Percentiles rank a stretch among this genome's conserved stretches.
Evolutionary conservation across 2,329 filamentous ascomycete species (phyloP).

Genomic region (Hypomyces rosellus): DNA sequence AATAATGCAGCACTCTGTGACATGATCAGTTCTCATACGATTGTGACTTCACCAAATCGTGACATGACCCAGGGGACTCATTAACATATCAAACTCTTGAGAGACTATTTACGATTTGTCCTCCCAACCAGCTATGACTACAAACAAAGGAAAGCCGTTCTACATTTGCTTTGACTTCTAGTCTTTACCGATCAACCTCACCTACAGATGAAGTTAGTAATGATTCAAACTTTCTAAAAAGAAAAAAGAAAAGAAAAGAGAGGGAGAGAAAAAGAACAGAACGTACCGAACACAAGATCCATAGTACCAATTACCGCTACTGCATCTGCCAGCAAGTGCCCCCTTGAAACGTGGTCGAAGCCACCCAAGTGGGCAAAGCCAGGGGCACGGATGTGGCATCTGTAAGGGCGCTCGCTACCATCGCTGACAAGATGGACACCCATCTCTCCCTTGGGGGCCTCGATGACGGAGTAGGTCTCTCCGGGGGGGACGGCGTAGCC

Average conservation of each 20-base stretch:
- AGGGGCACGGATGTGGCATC: slow-evolving; percentile 94
- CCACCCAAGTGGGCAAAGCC: slow-evolving; percentile 92
- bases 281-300: slow-evolving; percentile 82
- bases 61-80: background rate
- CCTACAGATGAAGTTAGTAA: slow-evolving; percentile 38
- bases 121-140: slow-evolving; percentile 34
- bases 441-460: slow-evolving; percentile 99
- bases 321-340: slow-evolving; percentile 90
- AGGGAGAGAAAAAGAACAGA: background rate
- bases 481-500: slow-evolving; percentile 94
- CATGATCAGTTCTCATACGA: background rate
- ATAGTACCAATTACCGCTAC: slow-evolving; percentile 91
- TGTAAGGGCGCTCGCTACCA: slow-evolving; percentile 90
- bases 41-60: too few species aligned
- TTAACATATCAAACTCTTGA: slow-evolving; percentile 21
- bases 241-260: too few species aligned
- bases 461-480: slow-evolving; percentile 96
- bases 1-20: background rate
- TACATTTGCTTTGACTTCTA: slow-evolving; percentile 23
- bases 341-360: slow-evolving; percentile 88
- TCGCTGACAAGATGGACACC: slow-evolving; percentile 94
- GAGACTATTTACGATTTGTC: slow-evolving; percentile 32
- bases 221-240: background rate
- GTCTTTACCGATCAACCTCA: slow-evolving; percentile 53
- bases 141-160: slow-evolving; percentile 31